Evolutionary conservation across 2,329 filamentous ascomycete genomes (phyloP).

Genomic region (Fusarium cyanostomum): DNA sequence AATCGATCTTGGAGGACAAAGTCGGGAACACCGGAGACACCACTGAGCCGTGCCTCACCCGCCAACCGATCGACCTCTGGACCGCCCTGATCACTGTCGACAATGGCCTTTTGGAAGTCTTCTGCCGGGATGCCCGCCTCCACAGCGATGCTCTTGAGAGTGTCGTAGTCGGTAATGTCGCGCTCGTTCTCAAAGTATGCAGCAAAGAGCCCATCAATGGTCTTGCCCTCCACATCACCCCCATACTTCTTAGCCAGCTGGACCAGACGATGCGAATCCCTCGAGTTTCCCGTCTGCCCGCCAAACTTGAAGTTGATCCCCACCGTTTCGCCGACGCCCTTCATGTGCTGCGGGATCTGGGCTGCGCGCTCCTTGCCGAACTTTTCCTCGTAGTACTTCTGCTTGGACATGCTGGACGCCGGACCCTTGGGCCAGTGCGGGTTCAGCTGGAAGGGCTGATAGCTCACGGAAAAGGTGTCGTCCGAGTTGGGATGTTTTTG

Average conservation of each 20-base stretch:
- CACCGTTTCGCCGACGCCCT: slow-evolving; percentile 44
- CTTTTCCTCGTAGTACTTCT: slow-evolving; percentile 48
- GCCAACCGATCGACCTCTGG: slow-evolving; percentile 47
- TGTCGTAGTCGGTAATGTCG: slow-evolving; percentile 54
- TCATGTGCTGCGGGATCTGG: slow-evolving; percentile 45
- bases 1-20: slow-evolving; percentile 76
- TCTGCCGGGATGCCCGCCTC: slow-evolving; percentile 58
- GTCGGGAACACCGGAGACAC: slow-evolving; percentile 74
- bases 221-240: slow-evolving; percentile 63
- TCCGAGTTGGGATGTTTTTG: slow-evolving; percentile 52
- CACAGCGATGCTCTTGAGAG: slow-evolving; percentile 49
- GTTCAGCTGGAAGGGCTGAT: slow-evolving; percentile 57
- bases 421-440: slow-evolving; percentile 48
- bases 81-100: slow-evolving; percentile 60
- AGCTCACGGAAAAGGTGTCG: slow-evolving; percentile 68
- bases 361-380: slow-evolving; percentile 73
- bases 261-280: slow-evolving; percentile 76
- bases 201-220: slow-evolving; percentile 57
- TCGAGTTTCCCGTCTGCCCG: slow-evolving; percentile 77
- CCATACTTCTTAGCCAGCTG: slow-evolving; percentile 60
- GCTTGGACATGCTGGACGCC: slow-evolving; percentile 49
- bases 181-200: slow-evolving; percentile 55
- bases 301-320: slow-evolving; percentile 64
- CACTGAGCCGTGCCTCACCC: slow-evolving; percentile 40
- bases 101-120: slow-evolving; percentile 49